Conservation (phyloP, 2,329 filamentous ascomycete genomes). For the Paracamarosporium sp. region DNA sequence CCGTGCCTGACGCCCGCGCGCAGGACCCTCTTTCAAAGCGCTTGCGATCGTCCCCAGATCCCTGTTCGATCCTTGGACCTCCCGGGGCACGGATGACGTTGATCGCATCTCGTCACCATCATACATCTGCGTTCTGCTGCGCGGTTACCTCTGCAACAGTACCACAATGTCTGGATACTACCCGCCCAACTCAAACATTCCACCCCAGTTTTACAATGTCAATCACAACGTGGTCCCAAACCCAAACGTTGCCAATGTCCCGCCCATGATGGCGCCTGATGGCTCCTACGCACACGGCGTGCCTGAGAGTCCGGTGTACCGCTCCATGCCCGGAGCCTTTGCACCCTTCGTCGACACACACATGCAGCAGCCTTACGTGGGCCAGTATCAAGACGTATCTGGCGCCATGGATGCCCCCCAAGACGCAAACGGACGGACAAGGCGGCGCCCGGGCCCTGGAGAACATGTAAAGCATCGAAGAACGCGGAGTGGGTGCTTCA, state of each 20-base stretch:
- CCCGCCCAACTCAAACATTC: constrained; percentile 37
- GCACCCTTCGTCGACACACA: constrained; percentile 39
- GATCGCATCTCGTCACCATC: constrained; percentile 39
- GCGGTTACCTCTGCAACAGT: constrained; percentile 16
- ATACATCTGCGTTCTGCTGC: constrained; percentile 24
- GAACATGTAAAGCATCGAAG: constrained; percentile 91
- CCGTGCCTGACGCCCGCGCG: constrained; percentile 37
- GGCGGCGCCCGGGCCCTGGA: constrained; percentile 40
- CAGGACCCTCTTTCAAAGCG: constrained; percentile 33
- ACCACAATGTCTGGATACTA: constrained; percentile 48
- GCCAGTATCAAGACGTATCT: constrained; percentile 44
- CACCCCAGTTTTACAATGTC: constrained; percentile 45
- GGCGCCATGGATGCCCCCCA: constrained; percentile 33
- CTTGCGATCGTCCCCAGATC: constrained; percentile 42
- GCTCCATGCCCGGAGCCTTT: constrained; percentile 35
- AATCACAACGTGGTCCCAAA: constrained; percentile 35
- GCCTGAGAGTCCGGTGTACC: constrained; percentile 41
- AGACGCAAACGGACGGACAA: constrained; percentile 34
- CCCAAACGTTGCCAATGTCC: constrained; percentile 30
- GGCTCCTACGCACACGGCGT: constrained; percentile 34
- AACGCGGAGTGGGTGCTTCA: constrained; percentile 92
- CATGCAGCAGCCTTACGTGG: constrained; percentile 40
- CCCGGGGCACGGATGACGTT: constrained; percentile 45
- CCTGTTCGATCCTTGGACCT: constrained; percentile 34
- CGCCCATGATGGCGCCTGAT: constrained; percentile 38